These are phyloP conservation scores for Picea engelmannii DNA, from an alignment of 83 land plant species.

Conservation along the genomic window DNA sequence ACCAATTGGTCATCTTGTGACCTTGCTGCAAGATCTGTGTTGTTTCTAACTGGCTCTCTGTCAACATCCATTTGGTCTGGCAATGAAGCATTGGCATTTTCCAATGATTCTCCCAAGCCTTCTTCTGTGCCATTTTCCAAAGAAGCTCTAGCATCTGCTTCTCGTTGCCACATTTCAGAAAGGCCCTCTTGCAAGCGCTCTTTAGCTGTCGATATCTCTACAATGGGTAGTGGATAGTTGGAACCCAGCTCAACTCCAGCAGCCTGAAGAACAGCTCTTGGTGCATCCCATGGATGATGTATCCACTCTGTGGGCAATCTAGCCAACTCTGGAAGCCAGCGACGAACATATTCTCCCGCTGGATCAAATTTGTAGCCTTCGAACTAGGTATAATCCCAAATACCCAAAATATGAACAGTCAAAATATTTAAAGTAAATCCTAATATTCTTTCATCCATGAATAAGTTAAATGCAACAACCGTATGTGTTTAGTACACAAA, in stretches of 20 bases:
- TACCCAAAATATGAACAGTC: background rate
- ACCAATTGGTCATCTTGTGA: slow-evolving; percentile 68
- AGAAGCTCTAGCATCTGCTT: slow-evolving; percentile 70
- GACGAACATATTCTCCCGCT: slow-evolving; percentile 68
- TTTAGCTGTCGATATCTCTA: slow-evolving; percentile 61
- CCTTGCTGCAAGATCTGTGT: slow-evolving; percentile 18
- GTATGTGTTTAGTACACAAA: slow-evolving; percentile 1
- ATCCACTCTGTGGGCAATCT: slow-evolving; percentile 81
- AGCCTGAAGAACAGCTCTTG: slow-evolving; percentile 67
- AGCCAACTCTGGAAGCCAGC: slow-evolving; percentile 81
- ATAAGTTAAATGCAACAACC: slow-evolving; percentile 1
- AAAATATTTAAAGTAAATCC: background rate
- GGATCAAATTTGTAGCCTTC: slow-evolving; percentile 75
- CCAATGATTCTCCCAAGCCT: slow-evolving; percentile 72
- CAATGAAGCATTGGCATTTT: slow-evolving; percentile 38
- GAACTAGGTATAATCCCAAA: slow-evolving; percentile 27
- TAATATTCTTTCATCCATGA: background rate
- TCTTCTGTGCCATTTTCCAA: slow-evolving; percentile 68
- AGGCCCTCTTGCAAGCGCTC: slow-evolving; percentile 58
- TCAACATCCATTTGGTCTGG: slow-evolving; percentile 57
- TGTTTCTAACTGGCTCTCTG: slow-evolving; percentile 30
- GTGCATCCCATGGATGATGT: slow-evolving; percentile 88
- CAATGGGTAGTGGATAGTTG: slow-evolving; percentile 77
- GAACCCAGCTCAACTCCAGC: slow-evolving; percentile 84
- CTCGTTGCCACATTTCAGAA: slow-evolving; percentile 69